Percentiles rank a stretch among this genome's conserved stretches.
Conservation (phyloP, 164 flowering plant species). For the Malania oleifera region DNA sequence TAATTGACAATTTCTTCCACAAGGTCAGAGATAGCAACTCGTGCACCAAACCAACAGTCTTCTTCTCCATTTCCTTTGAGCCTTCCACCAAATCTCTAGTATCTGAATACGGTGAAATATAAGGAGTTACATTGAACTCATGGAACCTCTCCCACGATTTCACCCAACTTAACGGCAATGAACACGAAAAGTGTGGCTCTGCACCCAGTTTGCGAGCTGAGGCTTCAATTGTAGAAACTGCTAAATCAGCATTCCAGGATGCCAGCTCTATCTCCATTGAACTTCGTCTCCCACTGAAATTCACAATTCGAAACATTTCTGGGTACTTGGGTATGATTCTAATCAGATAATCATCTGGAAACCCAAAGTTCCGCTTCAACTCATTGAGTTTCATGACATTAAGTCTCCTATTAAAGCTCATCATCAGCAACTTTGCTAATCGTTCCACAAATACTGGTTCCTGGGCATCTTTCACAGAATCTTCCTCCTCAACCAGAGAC, state of each 20-base stretch:
- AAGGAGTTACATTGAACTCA: conserved; percentile 68
- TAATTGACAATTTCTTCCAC: conserved; percentile 84
- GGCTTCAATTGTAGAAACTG: conserved; percentile 59
- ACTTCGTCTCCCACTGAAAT: conserved; percentile 51
- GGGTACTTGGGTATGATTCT: conserved; percentile 71
- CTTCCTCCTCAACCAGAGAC: conserved; percentile 80
- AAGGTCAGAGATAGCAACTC: conserved; percentile 79
- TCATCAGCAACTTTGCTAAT: conserved; percentile 68
- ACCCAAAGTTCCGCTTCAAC: conserved; percentile 69
- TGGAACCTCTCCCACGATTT: conserved; percentile 70
- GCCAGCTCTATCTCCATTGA: conserved; percentile 83
- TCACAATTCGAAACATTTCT: conserved; percentile 63
- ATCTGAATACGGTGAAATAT: conserved; percentile 71
- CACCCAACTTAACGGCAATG: conserved; percentile 69
- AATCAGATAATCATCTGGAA: conserved; percentile 84
- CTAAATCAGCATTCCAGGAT: conserved; percentile 59
- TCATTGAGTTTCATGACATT: conserved; percentile 74
- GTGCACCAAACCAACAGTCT: conserved; percentile 73
- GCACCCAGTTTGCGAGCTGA: conserved; percentile 32
- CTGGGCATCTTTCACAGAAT: conserved; percentile 43
- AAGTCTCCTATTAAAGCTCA: conserved; percentile 57
- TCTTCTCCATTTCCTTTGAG: conserved; percentile 75
- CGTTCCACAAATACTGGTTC: conserved; percentile 55
- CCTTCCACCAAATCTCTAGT: conserved; percentile 45
- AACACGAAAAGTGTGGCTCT: conserved; percentile 62